Evolutionary conservation across 148 eudicot genomes (phyloP), one percentile per base, ranked within the genome.

Genomic region (Spergularia bocconei): DNA sequence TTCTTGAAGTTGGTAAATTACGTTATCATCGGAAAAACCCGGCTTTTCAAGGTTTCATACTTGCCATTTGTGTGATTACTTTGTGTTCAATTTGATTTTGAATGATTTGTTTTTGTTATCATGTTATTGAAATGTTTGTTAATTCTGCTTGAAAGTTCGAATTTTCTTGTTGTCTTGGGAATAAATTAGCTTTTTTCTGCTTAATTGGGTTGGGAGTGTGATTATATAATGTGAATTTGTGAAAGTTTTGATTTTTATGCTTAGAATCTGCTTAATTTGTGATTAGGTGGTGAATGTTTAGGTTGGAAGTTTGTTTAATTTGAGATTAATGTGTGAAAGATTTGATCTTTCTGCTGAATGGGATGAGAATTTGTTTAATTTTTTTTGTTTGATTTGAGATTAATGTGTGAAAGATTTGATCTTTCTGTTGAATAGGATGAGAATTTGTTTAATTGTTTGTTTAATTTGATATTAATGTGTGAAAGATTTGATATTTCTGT

Each of bases 1-100:
- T 95, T 17, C 93, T 95, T 65, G 99, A 95, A 77, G 91, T 86
- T 10, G 97, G 98, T 17, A 92, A 88, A 74, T 66, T 83, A 21
- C 89, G 91, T 5, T 83, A 89, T 76, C 87, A 89, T 2, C 82
- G 88, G 20, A 95, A 89, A 80, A 80, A 75, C 67, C 85, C 88
- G 21, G 88, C 90, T 62, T 83, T 76, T 70, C 93, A 90, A 82
- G 93, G 96, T 92, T 79, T 56, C 76, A 54, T 6, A 12, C 25
- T 56, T 39, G 66, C 1, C 15, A 5, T 67, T 54, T 67, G 11
- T 4, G 14, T 39, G 51, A n/a, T 65, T 41, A 65, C 7, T 44
- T 66, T 44, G 69, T 41, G 69, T 39, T 44, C 14, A 23, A 14
- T 21, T 14, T 52, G 36, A 29, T 29, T 29, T 29, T 29, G 2